phyloP scores from a whole-genome alignment of 1,284 basidiomycete species.

The Apiotrichum sp. region DNA sequence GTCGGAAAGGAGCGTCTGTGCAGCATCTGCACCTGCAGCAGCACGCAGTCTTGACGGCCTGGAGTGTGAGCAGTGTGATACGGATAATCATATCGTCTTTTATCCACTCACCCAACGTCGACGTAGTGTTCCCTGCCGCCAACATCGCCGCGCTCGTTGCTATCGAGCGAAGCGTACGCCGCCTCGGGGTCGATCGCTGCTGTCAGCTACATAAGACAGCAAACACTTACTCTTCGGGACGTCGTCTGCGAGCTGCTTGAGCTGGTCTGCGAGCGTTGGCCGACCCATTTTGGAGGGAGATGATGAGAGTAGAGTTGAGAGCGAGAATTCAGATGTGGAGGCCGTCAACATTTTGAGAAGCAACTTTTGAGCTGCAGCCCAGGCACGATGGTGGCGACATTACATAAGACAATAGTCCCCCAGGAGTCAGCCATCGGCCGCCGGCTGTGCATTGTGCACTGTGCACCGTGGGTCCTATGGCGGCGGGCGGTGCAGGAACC shows the following conservation, averaged over 20 bases:
- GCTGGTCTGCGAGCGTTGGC: slow-evolving; percentile 48
- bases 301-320: too few species aligned
- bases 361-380: too few species aligned
- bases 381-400: too few species aligned
- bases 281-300: background rate
- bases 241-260: slow-evolving; percentile 67
- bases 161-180: slow-evolving; percentile 47
- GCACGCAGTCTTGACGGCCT: slow-evolving; percentile 66
- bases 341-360: too few species aligned
- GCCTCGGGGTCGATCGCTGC: slow-evolving; percentile 63
- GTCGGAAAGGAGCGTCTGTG: slow-evolving; percentile 45
- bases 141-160: slow-evolving; percentile 23
- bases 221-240: slow-evolving; percentile 9
- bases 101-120: slow-evolving; percentile 63
- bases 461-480: too few species aligned
- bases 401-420: too few species aligned
- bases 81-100: background rate
- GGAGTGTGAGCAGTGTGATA: background rate
- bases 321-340: too few species aligned
- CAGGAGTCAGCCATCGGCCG: too few species aligned
- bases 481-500: too few species aligned
- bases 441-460: too few species aligned
- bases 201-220: background rate
- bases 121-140: slow-evolving; percentile 67
- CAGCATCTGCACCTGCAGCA: slow-evolving; percentile 54